Evolutionary conservation across 83 land plant species (phyloP).

Genomic region (Picea abies): DNA sequence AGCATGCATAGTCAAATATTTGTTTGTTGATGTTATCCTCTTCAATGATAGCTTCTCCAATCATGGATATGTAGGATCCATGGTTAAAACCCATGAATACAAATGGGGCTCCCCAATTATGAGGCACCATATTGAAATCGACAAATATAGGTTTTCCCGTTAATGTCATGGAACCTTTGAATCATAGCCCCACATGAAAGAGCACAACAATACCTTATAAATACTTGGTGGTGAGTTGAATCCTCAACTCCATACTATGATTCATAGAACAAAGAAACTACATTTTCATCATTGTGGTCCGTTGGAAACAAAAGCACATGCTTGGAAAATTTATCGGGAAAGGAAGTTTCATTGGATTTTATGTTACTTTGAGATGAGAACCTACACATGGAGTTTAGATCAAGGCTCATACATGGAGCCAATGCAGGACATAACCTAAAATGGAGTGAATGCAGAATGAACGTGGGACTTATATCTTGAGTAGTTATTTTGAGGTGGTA

Average conservation of each 20-base stretch:
- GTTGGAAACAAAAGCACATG: conserved; percentile 67
- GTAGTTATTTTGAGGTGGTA: too few relatives aligned
- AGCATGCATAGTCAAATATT: conserved; percentile 49
- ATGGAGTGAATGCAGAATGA: too few relatives aligned
- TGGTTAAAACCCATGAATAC: conserved; percentile 59
- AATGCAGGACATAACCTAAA: too few relatives aligned
- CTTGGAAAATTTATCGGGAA: conserved; percentile 81
- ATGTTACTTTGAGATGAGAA: not conserved
- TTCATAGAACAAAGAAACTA: conserved; percentile 79
- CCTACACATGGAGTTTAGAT: not conserved
- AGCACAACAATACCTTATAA: conserved; percentile 87
- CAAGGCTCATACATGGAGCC: too few relatives aligned
- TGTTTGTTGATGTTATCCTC: conserved; percentile 72
- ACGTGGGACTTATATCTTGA: too few relatives aligned
- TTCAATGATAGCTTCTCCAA: conserved; percentile 75
- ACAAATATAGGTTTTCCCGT: conserved; percentile 87
- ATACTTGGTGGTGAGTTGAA: conserved; percentile 55
- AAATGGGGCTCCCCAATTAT: conserved; percentile 78
- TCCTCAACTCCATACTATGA: conserved; percentile 81
- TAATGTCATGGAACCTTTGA: conserved; percentile 62
- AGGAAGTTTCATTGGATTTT: not conserved
- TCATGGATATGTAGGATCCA: conserved; percentile 47
- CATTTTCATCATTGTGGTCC: conserved; percentile 69
- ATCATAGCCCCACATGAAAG: conserved; percentile 51
- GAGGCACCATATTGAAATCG: conserved; percentile 79